A percentile compares a stretch with the other conserved stretches of the same genome.
Evolutionary conservation across 192 early-diverging fungal genomes (phyloP).

Genomic region (Rhizophagus sp.): DNA sequence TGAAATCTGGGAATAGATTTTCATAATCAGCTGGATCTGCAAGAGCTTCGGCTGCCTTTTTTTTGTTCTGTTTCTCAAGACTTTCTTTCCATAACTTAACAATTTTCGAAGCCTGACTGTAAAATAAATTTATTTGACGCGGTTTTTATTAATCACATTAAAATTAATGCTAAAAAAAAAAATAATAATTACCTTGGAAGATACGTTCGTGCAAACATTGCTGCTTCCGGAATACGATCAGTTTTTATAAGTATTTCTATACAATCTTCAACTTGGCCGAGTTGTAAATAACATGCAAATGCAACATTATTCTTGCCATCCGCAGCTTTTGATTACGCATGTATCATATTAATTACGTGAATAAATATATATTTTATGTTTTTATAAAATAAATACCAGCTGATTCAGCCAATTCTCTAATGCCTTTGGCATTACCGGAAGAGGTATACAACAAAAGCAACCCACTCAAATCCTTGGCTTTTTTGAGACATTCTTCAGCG

Average conservation of each 20-base stretch:
- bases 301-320: conserved; percentile 91
- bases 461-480: conserved; percentile 89
- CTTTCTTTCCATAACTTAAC: conserved; percentile 80
- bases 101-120: conserved; percentile 61
- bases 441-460: conserved; percentile 90
- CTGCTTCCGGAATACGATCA: conserved; percentile 92
- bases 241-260: conserved; percentile 85
- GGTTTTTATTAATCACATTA: no score
- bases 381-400: conserved; percentile 41
- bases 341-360: background rate
- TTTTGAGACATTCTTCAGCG: conserved; percentile 86
- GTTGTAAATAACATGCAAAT: conserved; percentile 77
- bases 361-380: background rate
- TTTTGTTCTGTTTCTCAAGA: conserved; percentile 66
- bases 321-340: conserved; percentile 37
- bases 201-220: conserved; percentile 90
- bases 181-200: conserved; percentile 56
- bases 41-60: conserved; percentile 85
- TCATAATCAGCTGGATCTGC: conserved; percentile 82
- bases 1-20: conserved; percentile 86
- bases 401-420: conserved; percentile 70
- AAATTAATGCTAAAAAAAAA: no score
- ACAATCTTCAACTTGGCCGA: conserved; percentile 77
- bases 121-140: background rate
- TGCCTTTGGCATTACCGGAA: conserved; percentile 77